Evolutionary conservation across 768 basidiomycete species (phyloP).

Genomic region (Amanita thiersii): DNA sequence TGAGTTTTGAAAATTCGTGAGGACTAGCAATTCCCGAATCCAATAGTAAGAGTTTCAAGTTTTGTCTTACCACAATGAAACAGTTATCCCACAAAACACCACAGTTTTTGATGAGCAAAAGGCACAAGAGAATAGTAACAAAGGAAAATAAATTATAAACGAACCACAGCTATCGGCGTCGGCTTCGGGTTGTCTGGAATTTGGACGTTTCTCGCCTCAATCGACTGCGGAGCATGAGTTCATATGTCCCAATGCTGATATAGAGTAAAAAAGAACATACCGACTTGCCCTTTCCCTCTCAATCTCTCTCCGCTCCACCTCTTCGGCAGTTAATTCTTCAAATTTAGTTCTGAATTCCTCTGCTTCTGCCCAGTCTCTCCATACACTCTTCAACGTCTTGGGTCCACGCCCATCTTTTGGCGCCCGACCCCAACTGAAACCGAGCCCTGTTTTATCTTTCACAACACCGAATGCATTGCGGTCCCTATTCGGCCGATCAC

Average conservation of each 20-base stretch:
- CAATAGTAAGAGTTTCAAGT: too few relatives aligned
- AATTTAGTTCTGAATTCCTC: constrained; percentile 87
- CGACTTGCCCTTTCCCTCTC: constrained; percentile 82
- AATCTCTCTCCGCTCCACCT: constrained; percentile 83
- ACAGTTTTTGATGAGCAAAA: too few relatives aligned
- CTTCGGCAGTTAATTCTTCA: constrained; percentile 81
- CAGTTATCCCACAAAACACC: not conserved
- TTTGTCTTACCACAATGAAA: too few relatives aligned
- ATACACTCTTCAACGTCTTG: constrained; percentile 76
- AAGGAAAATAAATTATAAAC: not conserved
- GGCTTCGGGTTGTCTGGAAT: constrained; percentile 41
- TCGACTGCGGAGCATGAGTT: constrained; percentile 32
- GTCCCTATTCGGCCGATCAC: constrained; percentile 29
- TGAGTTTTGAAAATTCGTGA: too few relatives aligned
- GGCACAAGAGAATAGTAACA: too few relatives aligned
- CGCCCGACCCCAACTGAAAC: constrained; percentile 67
- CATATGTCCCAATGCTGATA: constrained; percentile 3
- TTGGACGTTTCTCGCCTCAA: constrained; percentile 60
- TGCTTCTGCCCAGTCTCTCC: constrained; percentile 92
- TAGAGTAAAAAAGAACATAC: constrained; percentile 19
- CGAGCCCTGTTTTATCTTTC: constrained; percentile 80
- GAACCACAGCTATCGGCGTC: constrained; percentile 25
- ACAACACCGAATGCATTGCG: constrained; percentile 45
- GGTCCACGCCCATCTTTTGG: constrained; percentile 78
- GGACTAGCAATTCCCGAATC: too few relatives aligned